A percentile compares a stretch with the other conserved stretches of the same genome.
These are phyloP conservation scores for Chlamydomonas asymmetrica DNA, from an alignment of 139 green algal species.

Conservation along the genomic window DNA sequence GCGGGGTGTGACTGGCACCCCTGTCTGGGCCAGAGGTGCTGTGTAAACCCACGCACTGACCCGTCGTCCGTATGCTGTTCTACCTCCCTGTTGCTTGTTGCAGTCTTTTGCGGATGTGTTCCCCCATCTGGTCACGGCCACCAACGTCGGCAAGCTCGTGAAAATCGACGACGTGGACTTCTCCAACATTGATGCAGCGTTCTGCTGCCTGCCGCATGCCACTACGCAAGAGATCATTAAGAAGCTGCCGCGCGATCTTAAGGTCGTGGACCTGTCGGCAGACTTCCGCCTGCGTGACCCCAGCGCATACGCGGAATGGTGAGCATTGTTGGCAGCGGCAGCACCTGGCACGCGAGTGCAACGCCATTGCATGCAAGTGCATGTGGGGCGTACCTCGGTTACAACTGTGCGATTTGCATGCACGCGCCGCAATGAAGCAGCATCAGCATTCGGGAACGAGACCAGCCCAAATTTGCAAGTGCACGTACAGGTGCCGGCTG, in stretches of 20 bases:
- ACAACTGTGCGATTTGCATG: too few relatives aligned
- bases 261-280: conserved; percentile 94
- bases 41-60: neutral
- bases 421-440: too few relatives aligned
- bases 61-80: too few relatives aligned
- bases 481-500: too few relatives aligned
- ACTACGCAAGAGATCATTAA: conserved; percentile 93
- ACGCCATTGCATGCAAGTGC: too few relatives aligned
- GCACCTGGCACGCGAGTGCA: neutral
- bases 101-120: conserved; percentile 90
- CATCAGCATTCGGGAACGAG: too few relatives aligned
- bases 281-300: conserved; percentile 93
- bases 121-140: conserved; percentile 80
- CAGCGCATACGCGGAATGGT: conserved; percentile 91
- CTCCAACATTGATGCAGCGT: conserved; percentile 85
- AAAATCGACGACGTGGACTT: conserved; percentile 93
- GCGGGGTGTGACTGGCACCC: too few relatives aligned
- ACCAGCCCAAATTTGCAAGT: too few relatives aligned
- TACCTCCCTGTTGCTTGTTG: too few relatives aligned
- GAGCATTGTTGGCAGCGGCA: conserved; percentile 5
- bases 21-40: neutral
- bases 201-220: conserved; percentile 97
- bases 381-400: too few relatives aligned
- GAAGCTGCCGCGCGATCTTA: conserved; percentile 78
- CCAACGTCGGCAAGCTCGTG: conserved; percentile 66